Percentiles rank a stretch among this genome's conserved stretches.
Evolutionary conservation across 2,329 filamentous ascomycete species (phyloP).

Genomic region (Sporothrix euskadiensis): DNA sequence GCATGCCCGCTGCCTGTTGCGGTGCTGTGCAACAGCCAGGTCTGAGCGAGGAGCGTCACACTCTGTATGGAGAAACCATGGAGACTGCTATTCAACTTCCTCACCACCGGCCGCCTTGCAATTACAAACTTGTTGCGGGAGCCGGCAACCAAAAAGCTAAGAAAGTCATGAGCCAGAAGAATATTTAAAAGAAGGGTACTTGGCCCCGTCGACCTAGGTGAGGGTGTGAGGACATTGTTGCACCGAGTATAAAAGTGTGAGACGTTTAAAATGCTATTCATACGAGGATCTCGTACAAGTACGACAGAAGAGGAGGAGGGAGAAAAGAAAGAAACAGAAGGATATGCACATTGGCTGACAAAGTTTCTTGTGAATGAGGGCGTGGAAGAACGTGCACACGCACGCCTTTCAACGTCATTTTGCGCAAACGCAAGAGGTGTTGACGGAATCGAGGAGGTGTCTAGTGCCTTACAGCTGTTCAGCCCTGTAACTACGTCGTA

Average conservation of each 20-base stretch:
- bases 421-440: not conserved
- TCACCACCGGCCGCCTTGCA: not conserved
- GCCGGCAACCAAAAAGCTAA: not conserved
- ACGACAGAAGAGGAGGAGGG: no score
- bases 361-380: not conserved
- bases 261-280: no score
- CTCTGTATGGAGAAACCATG: not conserved
- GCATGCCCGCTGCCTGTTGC: not conserved
- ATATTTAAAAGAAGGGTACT: not conserved
- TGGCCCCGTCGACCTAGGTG: not conserved
- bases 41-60: not conserved
- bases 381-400: not conserved
- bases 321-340: no score
- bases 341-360: not conserved
- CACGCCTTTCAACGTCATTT: slow-evolving; percentile 6
- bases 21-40: not conserved
- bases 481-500: not conserved
- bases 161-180: no score
- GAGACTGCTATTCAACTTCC: not conserved
- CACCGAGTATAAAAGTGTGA: not conserved
- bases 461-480: not conserved
- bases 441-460: not conserved
- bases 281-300: no score
- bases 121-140: not conserved
- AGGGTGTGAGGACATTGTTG: not conserved